Percentiles rank a stretch among this genome's conserved stretches.
Evolutionary conservation across 139 green algal species (phyloP).

Genomic region (Zygnema cylindricum): DNA sequence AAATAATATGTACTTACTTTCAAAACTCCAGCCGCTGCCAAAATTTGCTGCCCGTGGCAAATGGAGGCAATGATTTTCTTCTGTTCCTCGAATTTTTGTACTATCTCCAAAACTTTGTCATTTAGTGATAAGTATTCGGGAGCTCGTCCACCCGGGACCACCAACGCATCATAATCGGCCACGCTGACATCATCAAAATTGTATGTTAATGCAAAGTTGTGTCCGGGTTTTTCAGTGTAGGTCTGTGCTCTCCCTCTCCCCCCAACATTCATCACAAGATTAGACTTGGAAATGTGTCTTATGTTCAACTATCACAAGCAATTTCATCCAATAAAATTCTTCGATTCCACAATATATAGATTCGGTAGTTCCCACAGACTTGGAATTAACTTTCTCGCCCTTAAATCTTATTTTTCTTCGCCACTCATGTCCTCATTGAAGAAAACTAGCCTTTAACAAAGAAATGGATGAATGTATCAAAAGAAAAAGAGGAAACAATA

Average conservation of each 20-base stretch:
- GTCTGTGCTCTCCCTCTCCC: conserved; percentile 31
- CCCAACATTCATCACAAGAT: too few species aligned
- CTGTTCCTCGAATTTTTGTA: conserved; percentile 5
- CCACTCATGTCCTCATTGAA: too few species aligned
- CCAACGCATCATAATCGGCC: conserved; percentile 52
- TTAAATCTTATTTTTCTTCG: too few species aligned
- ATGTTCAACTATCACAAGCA: too few species aligned
- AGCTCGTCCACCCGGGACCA: conserved; percentile 53
- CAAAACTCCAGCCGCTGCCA: conserved; percentile 53
- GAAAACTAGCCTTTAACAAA: too few species aligned
- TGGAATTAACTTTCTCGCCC: too few species aligned
- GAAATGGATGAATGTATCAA: too few species aligned
- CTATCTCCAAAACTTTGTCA: conserved; percentile 46
- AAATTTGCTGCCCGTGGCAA: conserved; percentile 57
- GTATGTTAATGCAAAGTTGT: conserved; percentile 41
- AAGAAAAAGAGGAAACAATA: too few species aligned
- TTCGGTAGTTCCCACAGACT: too few species aligned
- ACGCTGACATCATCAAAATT: conserved; percentile 39
- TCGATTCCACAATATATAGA: too few species aligned
- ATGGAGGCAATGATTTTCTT: conserved; percentile 53
- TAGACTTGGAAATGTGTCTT: too few species aligned
- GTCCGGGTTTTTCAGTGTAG: conserved; percentile 59
- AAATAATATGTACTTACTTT: conserved; percentile 42
- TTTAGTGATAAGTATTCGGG: conserved; percentile 59
- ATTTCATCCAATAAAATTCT: too few species aligned